Conservation (phyloP, 257 asterid genomes). For the Leonotis leonurus region DNA sequence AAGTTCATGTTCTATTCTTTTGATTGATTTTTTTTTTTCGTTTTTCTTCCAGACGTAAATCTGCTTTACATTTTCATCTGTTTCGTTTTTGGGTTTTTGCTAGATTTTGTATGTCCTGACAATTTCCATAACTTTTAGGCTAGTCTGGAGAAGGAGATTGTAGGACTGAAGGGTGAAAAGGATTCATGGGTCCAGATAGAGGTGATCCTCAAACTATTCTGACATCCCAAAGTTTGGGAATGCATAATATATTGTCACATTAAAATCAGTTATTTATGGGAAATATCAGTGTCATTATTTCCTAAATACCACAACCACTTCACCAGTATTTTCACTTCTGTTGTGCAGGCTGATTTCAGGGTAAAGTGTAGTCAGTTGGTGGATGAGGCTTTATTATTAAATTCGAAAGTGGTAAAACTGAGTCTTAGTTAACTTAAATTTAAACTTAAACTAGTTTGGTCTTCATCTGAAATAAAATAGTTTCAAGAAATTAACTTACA, state of each 20-base stretch:
- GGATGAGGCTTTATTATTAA: slow-evolving; percentile 39
- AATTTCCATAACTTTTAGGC: slow-evolving; percentile 29
- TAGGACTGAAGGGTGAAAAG: slow-evolving; percentile 40
- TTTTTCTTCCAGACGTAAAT: too few relatives aligned
- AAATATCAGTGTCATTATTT: too few relatives aligned
- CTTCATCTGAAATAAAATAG: not conserved
- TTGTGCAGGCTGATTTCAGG: slow-evolving; percentile 42
- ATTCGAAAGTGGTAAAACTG: slow-evolving; percentile 37
- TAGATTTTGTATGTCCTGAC: slow-evolving; percentile 3
- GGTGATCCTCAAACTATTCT: slow-evolving; percentile 28
- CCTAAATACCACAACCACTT: too few relatives aligned
- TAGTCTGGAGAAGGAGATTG: slow-evolving; percentile 31
- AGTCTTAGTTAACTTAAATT: slow-evolving; percentile 14
- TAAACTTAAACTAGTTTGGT: slow-evolving; percentile 1
- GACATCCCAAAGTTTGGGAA: slow-evolving; percentile 3
- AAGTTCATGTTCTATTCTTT: not conserved
- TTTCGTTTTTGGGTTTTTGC: not conserved
- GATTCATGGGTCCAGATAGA: slow-evolving; percentile 50
- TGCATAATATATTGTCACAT: not conserved
- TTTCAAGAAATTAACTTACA: slow-evolving; percentile 2
- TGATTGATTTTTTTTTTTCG: not conserved
- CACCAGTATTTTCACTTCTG: too few relatives aligned
- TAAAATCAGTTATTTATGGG: too few relatives aligned
- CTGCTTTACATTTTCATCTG: not conserved
- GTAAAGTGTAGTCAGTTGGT: slow-evolving; percentile 36